Conservation (phyloP, 441 rosid species). For the Euphorbia corollata region DNA sequence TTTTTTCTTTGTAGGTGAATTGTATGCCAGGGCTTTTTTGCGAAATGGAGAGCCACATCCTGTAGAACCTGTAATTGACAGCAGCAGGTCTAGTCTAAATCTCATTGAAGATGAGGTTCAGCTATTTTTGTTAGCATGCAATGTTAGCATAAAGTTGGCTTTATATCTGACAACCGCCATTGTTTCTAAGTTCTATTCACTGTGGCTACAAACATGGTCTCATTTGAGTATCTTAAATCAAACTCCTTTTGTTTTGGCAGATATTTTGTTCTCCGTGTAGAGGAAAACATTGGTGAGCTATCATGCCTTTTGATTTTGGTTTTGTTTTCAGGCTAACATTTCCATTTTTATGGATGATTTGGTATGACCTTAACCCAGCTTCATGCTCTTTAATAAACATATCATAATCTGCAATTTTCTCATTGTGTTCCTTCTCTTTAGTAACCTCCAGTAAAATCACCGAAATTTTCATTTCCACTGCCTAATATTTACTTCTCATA, state of each 20-base stretch:
- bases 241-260: conserved; percentile 50
- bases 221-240: conserved; percentile 21
- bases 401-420: neutral
- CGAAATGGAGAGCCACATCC: conserved; percentile 91
- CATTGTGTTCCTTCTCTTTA: neutral
- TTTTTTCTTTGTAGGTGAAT: conserved; percentile 42
- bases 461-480: neutral
- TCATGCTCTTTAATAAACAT: neutral
- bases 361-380: neutral
- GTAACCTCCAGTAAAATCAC: neutral
- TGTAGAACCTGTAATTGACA: conserved; percentile 90
- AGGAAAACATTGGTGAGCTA: conserved; percentile 76
- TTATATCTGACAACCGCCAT: conserved; percentile 12
- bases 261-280: conserved; percentile 94
- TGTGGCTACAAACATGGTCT: conserved; percentile 2
- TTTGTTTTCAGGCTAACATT: conserved; percentile 5
- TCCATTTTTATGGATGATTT: neutral
- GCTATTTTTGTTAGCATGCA: conserved; percentile 5
- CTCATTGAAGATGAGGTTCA: conserved; percentile 12
- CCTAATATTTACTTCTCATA: neutral
- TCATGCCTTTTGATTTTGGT: conserved; percentile 11
- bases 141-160: neutral
- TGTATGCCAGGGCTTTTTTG: conserved; percentile 87
- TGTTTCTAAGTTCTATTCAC: conserved; percentile 15
- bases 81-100: conserved; percentile 68